These are phyloP conservation scores for Chlamydomonas incerta DNA, from an alignment of 139 green algal species.

Conservation along the genomic window DNA sequence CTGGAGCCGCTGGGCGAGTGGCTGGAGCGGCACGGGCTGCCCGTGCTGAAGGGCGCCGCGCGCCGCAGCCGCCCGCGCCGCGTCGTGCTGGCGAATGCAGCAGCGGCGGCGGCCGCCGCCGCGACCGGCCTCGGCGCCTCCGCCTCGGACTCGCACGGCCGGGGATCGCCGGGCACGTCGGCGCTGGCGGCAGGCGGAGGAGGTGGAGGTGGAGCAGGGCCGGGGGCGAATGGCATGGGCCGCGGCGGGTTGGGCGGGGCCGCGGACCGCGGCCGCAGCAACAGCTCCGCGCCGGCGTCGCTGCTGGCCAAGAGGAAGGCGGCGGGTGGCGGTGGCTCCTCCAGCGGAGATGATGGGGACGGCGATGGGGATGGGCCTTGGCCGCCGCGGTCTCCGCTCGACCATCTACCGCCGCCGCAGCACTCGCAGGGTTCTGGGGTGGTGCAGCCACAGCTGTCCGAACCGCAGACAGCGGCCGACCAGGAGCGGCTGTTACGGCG, in stretches of 20 bases:
- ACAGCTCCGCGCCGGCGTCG: too few species aligned
- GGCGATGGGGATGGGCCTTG: neutral
- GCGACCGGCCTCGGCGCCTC: neutral
- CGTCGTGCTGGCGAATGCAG: neutral
- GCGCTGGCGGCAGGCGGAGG: neutral
- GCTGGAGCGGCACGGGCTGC: conserved; percentile 33
- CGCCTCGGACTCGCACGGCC: neutral
- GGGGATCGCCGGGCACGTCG: too few species aligned
- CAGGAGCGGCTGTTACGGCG: too few species aligned
- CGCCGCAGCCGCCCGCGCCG: neutral
- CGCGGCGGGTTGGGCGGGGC: neutral
- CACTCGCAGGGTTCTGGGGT: too few species aligned
- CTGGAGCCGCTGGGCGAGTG: conserved; percentile 39
- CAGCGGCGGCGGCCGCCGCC: neutral
- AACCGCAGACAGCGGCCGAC: too few species aligned
- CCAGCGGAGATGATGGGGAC: neutral
- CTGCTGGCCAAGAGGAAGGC: too few species aligned
- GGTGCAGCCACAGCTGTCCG: too few species aligned
- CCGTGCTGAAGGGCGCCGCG: conserved; percentile 27
- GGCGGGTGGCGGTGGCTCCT: neutral
- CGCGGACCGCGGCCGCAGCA: neutral
- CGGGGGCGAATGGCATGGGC: too few species aligned
- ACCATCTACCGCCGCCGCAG: too few species aligned
- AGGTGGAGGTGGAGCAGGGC: too few species aligned
- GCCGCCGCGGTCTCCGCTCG: too few species aligned